phyloP scores from a whole-genome alignment of 1,139 yeast genomes.

The Suhomyces terraborum region DNA sequence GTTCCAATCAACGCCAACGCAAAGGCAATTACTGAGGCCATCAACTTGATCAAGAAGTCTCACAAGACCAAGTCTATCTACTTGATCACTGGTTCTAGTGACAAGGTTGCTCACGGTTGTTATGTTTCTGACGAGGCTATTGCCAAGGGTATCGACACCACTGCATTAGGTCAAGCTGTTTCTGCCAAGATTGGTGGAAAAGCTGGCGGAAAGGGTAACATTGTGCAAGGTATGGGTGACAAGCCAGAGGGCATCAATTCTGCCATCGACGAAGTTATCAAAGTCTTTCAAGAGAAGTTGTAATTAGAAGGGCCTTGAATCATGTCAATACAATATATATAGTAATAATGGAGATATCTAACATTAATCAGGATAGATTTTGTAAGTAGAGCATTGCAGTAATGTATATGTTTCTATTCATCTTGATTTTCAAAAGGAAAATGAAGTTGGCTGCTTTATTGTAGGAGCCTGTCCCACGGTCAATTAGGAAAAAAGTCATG shows the following conservation, averaged over 20 bases:
- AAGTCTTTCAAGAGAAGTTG: constrained; percentile 60
- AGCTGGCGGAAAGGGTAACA: constrained; percentile 97
- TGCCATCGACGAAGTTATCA: constrained; percentile 72
- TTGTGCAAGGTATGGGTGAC: constrained; percentile 96
- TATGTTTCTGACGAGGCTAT: constrained; percentile 75
- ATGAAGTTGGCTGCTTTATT: too few relatives aligned
- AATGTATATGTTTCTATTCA: too few relatives aligned
- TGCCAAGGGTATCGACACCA: constrained; percentile 72
- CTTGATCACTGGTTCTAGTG: constrained; percentile 73
- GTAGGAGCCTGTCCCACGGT: too few relatives aligned
- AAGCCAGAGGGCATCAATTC: constrained; percentile 65
- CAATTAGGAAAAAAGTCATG: too few relatives aligned
- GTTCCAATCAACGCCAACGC: constrained; percentile 80
- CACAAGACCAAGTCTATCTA: constrained; percentile 77
- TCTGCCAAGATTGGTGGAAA: constrained; percentile 85
- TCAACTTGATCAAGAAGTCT: constrained; percentile 79
- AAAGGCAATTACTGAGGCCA: constrained; percentile 91
- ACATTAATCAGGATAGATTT: not conserved
- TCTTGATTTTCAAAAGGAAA: too few relatives aligned
- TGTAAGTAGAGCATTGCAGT: not conserved
- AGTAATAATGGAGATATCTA: constrained; percentile 2
- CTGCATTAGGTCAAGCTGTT: constrained; percentile 72
- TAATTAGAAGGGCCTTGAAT: constrained; percentile 3
- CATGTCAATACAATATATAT: constrained; percentile 6
- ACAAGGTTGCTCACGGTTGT: constrained; percentile 94